Base-by-base conservation (phyloP, 495 filamentous ascomycete species). In the Tuber umbilicatum region DNA sequence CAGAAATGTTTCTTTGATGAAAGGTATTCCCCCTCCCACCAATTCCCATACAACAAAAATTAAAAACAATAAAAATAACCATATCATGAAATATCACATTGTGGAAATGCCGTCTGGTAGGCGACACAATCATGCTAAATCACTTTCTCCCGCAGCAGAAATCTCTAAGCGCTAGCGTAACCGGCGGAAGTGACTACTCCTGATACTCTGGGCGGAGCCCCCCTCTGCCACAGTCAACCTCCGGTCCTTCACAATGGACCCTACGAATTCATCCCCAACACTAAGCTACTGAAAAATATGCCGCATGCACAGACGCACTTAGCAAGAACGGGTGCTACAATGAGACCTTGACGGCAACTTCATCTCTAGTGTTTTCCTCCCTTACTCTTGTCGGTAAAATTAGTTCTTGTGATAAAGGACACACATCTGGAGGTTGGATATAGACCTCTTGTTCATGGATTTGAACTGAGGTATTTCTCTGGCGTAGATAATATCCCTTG, bases 151-250 rank as follows among this genome's bases (percentile, higher is more conserved):
- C 27, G 75, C 70, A 70, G 38, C 39, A 41, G 40, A 82, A 80
- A 41, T 80, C 74, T 43, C 60, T 12, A 16, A 70, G 74, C 14
- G 19, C 68, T 21, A 69, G 68, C 38, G 73, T 82, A 55, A 68
- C 42, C 27, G 50, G 74, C 42, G 75, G 73, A 16, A 73, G 68
- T 42, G 80, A 82, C 50, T 81, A 81, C 60, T 81, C 80, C 68
- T 82, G 35, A 80, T 82, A 80, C 40, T 82, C 40, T 80, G 74
- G 80, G 76, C 71, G 7, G 67, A 76, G 21, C 41, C 60, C 12
- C 77, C 80, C 38, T 73, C 75, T n/a, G 27, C 73, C 31, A 50
- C 77, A 73, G 38, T 80, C 77, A 55, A 71, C 73, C 69, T 82
- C 77, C 17, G 75, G 12, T 80, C 71, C 68, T 82, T 82, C 55